Evolutionary conservation across 768 basidiomycete species (phyloP).

Genomic region (Leccinum longicurvipes): DNA sequence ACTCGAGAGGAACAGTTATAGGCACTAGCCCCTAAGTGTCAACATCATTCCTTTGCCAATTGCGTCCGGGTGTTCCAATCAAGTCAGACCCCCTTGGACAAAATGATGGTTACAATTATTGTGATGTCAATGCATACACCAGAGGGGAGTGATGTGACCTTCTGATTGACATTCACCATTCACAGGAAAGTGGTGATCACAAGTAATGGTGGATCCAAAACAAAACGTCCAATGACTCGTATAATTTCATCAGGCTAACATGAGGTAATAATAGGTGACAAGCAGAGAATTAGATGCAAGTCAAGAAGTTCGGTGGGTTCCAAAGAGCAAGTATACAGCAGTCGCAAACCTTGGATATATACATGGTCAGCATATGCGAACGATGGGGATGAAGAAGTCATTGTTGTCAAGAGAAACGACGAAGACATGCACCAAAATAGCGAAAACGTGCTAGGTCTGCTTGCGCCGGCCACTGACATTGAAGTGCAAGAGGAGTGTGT

Average conservation of each 20-base stretch:
- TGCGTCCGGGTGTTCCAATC: too few relatives aligned
- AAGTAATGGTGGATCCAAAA: neutral
- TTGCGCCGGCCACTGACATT: constrained; percentile 27
- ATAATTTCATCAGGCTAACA: constrained; percentile 12
- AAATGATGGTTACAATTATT: too few relatives aligned
- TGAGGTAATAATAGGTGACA: constrained; percentile 16
- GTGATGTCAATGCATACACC: too few relatives aligned
- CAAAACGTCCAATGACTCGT: constrained; percentile 12
- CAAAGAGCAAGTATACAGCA: constrained; percentile 26
- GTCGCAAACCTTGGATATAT: constrained; percentile 28
- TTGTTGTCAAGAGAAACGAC: constrained; percentile 5
- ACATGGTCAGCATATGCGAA: constrained; percentile 28
- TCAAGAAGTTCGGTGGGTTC: constrained; percentile 17
- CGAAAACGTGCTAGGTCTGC: constrained; percentile 23
- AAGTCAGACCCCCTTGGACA: too few relatives aligned
- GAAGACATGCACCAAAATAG: constrained; percentile 5
- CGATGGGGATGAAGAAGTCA: neutral
- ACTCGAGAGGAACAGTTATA: too few relatives aligned
- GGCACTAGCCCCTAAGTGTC: too few relatives aligned
- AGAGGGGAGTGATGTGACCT: too few relatives aligned
- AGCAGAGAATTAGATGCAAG: constrained; percentile 31
- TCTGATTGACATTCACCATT: neutral
- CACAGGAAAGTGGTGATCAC: too few relatives aligned
- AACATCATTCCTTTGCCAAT: too few relatives aligned
- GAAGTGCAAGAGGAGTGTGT: constrained; percentile 39